phyloP scores from a whole-genome alignment of 2,329 filamentous ascomycete species.

The Colletotrichum noveboracense region DNA sequence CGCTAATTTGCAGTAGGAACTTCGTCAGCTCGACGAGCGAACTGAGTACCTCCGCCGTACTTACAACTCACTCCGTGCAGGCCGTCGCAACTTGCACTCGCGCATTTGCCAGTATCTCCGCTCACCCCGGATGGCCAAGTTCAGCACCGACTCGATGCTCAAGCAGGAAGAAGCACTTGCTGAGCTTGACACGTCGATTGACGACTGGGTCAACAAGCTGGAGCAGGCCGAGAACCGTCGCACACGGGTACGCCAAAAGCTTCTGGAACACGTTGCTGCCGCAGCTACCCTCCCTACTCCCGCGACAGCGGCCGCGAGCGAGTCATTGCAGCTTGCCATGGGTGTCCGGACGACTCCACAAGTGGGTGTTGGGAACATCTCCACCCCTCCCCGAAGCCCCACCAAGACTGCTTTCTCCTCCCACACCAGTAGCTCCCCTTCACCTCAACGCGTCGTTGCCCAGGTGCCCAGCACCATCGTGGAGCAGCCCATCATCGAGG shows the following conservation, averaged over 20 bases:
- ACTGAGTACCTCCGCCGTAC: constrained; percentile 80
- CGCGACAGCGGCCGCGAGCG: constrained; percentile 35
- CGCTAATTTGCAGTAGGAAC: constrained; percentile 57
- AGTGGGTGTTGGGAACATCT: constrained; percentile 45
- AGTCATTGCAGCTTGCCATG: constrained; percentile 47
- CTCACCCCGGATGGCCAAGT: constrained; percentile 71
- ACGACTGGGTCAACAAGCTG: constrained; percentile 82
- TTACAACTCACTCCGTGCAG: constrained; percentile 76
- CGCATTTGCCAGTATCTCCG: constrained; percentile 80
- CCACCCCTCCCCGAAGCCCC: constrained; percentile 65
- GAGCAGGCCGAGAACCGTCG: constrained; percentile 81
- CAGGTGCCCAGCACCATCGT: constrained; percentile 62
- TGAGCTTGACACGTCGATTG: constrained; percentile 78
- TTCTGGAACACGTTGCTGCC: constrained; percentile 81
- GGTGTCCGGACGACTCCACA: constrained; percentile 35
- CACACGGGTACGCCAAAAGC: constrained; percentile 76
- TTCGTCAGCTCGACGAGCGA: constrained; percentile 76
- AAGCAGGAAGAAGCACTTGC: constrained; percentile 82
- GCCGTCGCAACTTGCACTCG: constrained; percentile 76
- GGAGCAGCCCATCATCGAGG: constrained; percentile 56
- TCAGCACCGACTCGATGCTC: constrained; percentile 76
- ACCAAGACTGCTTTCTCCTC: constrained; percentile 46
- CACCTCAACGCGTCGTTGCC: constrained; percentile 56
- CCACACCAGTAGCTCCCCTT: constrained; percentile 45
- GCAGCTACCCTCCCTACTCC: constrained; percentile 59